Base-by-base conservation (phyloP, 805 yeast genomes). In the Candida sphagnicola region DNA sequence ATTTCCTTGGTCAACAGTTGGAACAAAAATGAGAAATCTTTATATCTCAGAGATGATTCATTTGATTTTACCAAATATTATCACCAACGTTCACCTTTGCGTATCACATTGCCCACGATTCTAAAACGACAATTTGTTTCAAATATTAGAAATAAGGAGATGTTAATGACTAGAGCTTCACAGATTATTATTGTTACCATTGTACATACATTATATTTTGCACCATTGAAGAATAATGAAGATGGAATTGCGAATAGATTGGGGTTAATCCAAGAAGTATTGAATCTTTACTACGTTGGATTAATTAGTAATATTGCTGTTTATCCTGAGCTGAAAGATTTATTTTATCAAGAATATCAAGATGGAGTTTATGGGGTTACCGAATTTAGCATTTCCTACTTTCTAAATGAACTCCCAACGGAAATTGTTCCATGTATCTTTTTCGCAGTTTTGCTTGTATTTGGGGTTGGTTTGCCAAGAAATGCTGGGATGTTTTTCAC, bases 261-360 rank as follows among this genome's bases (percentile, higher is more conserved):
- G 13, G 95, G 95, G 3, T 61, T 87, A 35, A 72, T 83, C 2
- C 95, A 88, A 56, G 85, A 85, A 51, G 73, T 82, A 3, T 65
- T 82, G 16, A 79, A 87, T 21, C 56, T 87, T 37, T 87, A 83
- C 53, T 88, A 80, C 55, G 79, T 80, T 34, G 96, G 96, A 1
- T 76, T 87, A 73, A 70, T 88, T 39, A 85, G 82, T 50, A 87
- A 86, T 56, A 67, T 87, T 53, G 75, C 90, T 1, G 70, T 84
- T 12, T 88, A 82, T 53, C 95, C 95, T 2, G 57, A 62, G 11
- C 93, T 86, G 49, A 66, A 90, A 44, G 74, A 81, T 47, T 75
- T 81, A 32, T 88, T 88, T 53, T 86, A 85, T 56, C 84, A 83
- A 42, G 96, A 88, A 50, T 79, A 78, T 48, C 74, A 74, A 43